These are phyloP conservation scores for Pezicula carpinea DNA, from an alignment of 2,329 filamentous ascomycete genomes.

Conservation along the genomic window DNA sequence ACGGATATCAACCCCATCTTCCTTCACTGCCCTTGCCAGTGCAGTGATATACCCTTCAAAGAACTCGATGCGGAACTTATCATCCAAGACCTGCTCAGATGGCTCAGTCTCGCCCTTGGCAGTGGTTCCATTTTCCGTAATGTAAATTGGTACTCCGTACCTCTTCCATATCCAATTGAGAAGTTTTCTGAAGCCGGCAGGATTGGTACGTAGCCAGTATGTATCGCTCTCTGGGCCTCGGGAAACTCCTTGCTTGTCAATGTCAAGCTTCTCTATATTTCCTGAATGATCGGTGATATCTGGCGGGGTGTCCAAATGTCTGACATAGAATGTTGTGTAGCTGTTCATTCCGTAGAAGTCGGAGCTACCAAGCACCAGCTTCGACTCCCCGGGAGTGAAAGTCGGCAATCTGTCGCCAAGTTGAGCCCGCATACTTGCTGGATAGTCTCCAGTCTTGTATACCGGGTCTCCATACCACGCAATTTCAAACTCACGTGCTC, in stretches of 20 bases:
- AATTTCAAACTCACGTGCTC: slow-evolving; percentile 81
- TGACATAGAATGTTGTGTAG: slow-evolving; percentile 83
- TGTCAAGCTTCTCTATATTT: slow-evolving; percentile 67
- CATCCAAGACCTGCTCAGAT: slow-evolving; percentile 64
- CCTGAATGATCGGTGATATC: slow-evolving; percentile 65
- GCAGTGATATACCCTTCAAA: slow-evolving; percentile 72
- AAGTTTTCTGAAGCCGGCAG: slow-evolving; percentile 71
- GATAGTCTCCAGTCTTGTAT: slow-evolving; percentile 72
- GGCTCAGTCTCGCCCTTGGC: slow-evolving; percentile 75
- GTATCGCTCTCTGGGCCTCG: slow-evolving; percentile 79
- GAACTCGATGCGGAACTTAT: slow-evolving; percentile 76
- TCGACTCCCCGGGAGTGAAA: slow-evolving; percentile 63
- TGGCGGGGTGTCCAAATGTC: slow-evolving; percentile 58
- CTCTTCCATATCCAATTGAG: slow-evolving; percentile 73
- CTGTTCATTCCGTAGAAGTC: slow-evolving; percentile 94
- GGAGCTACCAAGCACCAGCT: slow-evolving; percentile 71
- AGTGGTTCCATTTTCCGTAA: slow-evolving; percentile 84
- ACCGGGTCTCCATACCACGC: slow-evolving; percentile 84
- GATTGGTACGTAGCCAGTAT: slow-evolving; percentile 71
- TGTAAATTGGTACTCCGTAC: slow-evolving; percentile 75
- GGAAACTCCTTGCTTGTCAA: slow-evolving; percentile 65
- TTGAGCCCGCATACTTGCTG: slow-evolving; percentile 75
- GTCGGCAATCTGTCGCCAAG: slow-evolving; percentile 72
- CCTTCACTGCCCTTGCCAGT: slow-evolving; percentile 64
- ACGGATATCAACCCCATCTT: slow-evolving; percentile 72